These are phyloP conservation scores for Botrytis sinoallii DNA, from an alignment of 2,329 filamentous ascomycete genomes.

Conservation along the genomic window DNA sequence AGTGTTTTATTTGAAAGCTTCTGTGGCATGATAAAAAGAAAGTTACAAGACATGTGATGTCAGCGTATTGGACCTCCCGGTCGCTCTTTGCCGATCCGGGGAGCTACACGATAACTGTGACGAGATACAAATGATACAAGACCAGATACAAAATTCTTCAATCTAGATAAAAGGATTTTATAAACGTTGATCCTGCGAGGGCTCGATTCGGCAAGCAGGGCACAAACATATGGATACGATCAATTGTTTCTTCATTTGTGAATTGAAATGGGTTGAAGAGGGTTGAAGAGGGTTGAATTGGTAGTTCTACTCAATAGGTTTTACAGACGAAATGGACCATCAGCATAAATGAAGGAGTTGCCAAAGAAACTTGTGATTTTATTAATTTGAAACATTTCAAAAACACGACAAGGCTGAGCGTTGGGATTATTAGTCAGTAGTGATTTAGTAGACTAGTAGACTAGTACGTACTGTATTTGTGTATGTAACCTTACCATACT, in stretches of 20 bases:
- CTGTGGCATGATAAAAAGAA: constrained; percentile 68
- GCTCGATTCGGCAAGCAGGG: neutral
- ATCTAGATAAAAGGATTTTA: neutral
- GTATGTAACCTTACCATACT: neutral
- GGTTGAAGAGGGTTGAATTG: neutral
- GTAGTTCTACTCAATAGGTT: neutral
- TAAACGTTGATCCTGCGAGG: neutral
- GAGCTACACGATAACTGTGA: too few relatives aligned
- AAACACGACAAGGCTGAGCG: neutral
- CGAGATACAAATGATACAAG: neutral
- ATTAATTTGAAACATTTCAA: neutral
- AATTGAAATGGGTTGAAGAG: neutral
- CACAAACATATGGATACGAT: neutral
- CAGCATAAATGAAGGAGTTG: neutral
- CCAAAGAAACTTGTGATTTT: neutral
- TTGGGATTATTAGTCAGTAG: neutral
- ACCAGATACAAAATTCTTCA: neutral
- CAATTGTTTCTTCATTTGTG: neutral
- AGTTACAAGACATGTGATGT: neutral
- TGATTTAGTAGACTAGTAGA: neutral
- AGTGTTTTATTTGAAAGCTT: constrained; percentile 81
- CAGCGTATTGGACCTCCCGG: neutral
- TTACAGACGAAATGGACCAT: neutral
- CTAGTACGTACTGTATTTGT: neutral
- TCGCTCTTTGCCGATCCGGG: too few relatives aligned